phyloP scores from a whole-genome alignment of 306 rosid genomes.

The Abrus precatorius region DNA sequence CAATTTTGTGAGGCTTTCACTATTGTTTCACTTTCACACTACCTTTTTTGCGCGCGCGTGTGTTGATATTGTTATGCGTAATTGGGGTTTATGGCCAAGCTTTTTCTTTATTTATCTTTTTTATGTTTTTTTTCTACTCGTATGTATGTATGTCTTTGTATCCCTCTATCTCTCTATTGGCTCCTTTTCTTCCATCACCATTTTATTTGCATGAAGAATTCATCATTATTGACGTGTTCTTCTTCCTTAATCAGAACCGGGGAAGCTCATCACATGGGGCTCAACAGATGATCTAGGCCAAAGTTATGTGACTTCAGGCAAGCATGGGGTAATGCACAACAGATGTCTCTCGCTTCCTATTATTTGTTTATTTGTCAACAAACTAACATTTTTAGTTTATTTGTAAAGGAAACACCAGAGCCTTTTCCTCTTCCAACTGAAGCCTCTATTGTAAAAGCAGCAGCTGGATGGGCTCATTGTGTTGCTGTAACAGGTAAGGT shows the following conservation, averaged over 20 bases:
- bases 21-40: background rate
- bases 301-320: constrained; percentile 89
- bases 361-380: constrained; percentile 29
- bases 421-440: constrained; percentile 85
- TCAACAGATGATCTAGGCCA: constrained; percentile 91
- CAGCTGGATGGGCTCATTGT: constrained; percentile 95
- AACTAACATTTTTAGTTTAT: constrained; percentile 44
- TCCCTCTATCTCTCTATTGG: background rate
- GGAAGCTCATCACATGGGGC: constrained; percentile 92
- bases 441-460: constrained; percentile 67
- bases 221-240: constrained; percentile 10
- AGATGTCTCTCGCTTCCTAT: background rate
- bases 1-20: background rate
- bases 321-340: constrained; percentile 74
- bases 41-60: background rate
- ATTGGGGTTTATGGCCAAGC: background rate
- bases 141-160: background rate
- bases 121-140: background rate
- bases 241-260: constrained; percentile 59
- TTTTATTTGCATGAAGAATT: constrained; percentile 16
- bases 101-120: background rate
- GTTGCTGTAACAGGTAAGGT: constrained; percentile 76
- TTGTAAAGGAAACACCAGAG: constrained; percentile 81
- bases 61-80: background rate
- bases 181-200: background rate